Base-by-base conservation (phyloP, 139 green algal genomes). In the Klebsormidium nitens region DNA sequence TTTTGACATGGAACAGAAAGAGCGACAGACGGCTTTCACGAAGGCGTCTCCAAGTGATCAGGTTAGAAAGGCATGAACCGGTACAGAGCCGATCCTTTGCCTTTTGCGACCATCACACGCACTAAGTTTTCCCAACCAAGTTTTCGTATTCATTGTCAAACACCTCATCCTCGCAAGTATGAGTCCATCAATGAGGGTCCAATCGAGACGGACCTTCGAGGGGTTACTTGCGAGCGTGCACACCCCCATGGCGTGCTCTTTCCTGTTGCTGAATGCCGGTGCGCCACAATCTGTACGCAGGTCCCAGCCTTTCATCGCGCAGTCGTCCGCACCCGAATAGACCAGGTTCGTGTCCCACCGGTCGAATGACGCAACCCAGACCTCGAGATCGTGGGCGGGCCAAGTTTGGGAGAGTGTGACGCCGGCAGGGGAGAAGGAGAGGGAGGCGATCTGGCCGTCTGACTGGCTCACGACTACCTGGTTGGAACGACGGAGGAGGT, bases 161-260 rank as follows among this genome's bases (percentile, higher is more conserved):
- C n/a, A n/a, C n/a, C n/a, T n/a, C n/a, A n/a, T n/a, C n/a, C n/a
- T n/a, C n/a, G n/a, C n/a, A n/a, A n/a, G n/a, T n/a, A n/a, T n/a
- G n/a, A n/a, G n/a, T n/a, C n/a, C n/a, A n/a, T n/a, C n/a, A n/a
- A n/a, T n/a, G n/a, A n/a, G n/a, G n/a, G n/a, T n/a, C n/a, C n/a
- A n/a, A n/a, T n/a, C n/a, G n/a, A n/a, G n/a, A n/a, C n/a, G n/a
- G n/a, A n/a, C n/a, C n/a, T n/a, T n/a, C n/a, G n/a, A 75, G 1
- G 75, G 78, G 17, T 71, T 85, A 71, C 66, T 77, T 14, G 57
- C 49, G 36, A 96, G 85, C 71, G 84, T 93, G 75, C 85, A 93
- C 32, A 96, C 91, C 5, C 91, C 91, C 35, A 90, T 89, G 1
- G 36, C 66, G 68, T 96, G 91, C 11, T 72, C 58, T 5, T 70